Conservation (phyloP, 1,284 basidiomycete species). For the Papiliotrema terrestris region DNA sequence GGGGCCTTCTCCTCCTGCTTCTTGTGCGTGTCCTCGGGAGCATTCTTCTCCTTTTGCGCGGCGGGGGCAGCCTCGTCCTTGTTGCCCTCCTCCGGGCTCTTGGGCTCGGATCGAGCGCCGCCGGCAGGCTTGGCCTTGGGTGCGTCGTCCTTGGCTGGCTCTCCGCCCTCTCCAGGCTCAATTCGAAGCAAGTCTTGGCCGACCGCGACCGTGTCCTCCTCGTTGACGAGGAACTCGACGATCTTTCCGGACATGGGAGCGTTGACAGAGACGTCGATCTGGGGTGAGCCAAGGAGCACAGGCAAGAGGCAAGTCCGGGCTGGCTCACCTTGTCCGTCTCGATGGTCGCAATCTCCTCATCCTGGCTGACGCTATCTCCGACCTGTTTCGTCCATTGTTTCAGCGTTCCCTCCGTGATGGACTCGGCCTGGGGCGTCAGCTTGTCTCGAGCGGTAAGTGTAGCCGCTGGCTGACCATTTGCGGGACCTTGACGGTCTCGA, state of each 20-base stretch:
- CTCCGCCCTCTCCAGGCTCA: constrained; percentile 73
- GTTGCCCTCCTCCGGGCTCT: constrained; percentile 48
- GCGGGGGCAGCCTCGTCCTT: constrained; percentile 47
- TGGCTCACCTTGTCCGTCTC: constrained; percentile 91
- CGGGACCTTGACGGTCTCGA: constrained; percentile 89
- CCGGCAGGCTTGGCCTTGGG: constrained; percentile 43
- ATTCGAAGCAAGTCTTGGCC: constrained; percentile 93
- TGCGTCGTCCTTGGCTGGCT: constrained; percentile 25
- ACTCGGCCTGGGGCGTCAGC: constrained; percentile 63
- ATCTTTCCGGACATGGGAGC: constrained; percentile 87
- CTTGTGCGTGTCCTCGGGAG: constrained; percentile 47
- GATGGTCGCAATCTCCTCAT: constrained; percentile 96
- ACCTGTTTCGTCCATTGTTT: constrained; percentile 94
- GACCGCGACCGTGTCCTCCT: constrained; percentile 92
- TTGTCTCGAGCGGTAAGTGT: not conserved
- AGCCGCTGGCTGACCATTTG: constrained; percentile 65
- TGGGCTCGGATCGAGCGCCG: constrained; percentile 46
- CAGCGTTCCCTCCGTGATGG: constrained; percentile 95
- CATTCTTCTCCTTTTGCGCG: constrained; percentile 47
- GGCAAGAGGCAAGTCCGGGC: not conserved
- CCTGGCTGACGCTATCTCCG: constrained; percentile 83
- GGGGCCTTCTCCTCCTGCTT: constrained; percentile 52
- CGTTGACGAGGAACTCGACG: constrained; percentile 76
- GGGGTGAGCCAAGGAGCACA: constrained; percentile 12
- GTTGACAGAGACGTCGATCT: constrained; percentile 98